Evolutionary conservation across 768 basidiomycete genomes (phyloP).

Genomic region (Termitomyces sp.): DNA sequence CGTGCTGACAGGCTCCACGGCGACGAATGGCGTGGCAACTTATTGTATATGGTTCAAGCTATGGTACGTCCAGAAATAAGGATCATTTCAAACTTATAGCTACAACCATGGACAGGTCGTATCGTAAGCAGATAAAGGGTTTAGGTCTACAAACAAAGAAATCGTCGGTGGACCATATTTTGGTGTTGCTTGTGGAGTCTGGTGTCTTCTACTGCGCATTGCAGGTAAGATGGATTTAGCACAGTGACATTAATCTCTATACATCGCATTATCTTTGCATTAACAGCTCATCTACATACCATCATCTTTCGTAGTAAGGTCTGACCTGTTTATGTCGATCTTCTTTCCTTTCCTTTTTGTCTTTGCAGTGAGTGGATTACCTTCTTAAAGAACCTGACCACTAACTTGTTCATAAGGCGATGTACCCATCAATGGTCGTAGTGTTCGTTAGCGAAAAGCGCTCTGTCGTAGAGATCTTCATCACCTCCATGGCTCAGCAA

Average conservation of each 20-base stretch:
- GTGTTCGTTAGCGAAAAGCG: too few species aligned
- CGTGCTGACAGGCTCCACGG: not conserved
- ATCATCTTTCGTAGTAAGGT: not conserved
- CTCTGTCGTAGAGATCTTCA: too few species aligned
- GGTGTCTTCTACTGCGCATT: too few species aligned
- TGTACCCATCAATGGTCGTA: too few species aligned
- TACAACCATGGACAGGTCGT: not conserved
- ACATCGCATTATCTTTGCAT: not conserved
- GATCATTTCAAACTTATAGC: not conserved
- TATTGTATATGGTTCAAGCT: not conserved
- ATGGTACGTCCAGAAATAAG: not conserved
- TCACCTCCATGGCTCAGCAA: too few species aligned
- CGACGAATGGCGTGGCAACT: not conserved
- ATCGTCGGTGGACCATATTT: too few species aligned
- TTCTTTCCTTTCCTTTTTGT: not conserved
- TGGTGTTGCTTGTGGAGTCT: too few species aligned
- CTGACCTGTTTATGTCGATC: not conserved
- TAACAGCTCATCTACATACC: not conserved
- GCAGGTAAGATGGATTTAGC: not conserved
- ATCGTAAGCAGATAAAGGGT: not conserved
- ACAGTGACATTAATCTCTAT: not conserved
- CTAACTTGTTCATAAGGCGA: too few species aligned
- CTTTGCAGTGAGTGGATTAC: not conserved
- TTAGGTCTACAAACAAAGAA: not conserved
- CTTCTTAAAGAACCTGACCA: not conserved